phyloP scores from a whole-genome alignment of 805 yeast species.

The Brettanomyces nanus region DNA sequence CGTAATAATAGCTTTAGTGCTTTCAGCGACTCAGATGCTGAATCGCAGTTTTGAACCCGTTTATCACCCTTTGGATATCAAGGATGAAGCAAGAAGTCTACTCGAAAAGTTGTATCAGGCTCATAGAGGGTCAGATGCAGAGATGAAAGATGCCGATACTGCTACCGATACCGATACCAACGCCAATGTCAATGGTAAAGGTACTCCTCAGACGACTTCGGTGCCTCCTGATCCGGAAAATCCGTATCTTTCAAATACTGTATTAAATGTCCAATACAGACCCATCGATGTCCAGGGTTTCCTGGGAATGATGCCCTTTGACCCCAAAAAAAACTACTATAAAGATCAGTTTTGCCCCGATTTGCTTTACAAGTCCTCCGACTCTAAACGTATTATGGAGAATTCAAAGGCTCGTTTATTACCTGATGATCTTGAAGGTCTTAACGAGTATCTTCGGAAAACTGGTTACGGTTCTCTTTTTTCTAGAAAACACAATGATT shows the following conservation, averaged over 20 bases:
- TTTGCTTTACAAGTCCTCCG: constrained; percentile 5
- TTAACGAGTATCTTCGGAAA: constrained; percentile 16
- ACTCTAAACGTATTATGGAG: constrained; percentile 7
- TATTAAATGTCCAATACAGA: background rate
- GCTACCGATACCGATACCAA: background rate
- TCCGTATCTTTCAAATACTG: constrained; percentile 3
- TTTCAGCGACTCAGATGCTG: too few relatives aligned
- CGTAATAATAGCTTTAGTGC: too few relatives aligned
- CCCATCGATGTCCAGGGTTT: background rate
- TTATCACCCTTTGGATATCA: too few relatives aligned
- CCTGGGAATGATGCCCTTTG: background rate
- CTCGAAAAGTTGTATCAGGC: too few relatives aligned
- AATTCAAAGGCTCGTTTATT: constrained; percentile 15
- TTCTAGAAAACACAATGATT: constrained; percentile 6
- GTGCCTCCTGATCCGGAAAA: too few relatives aligned
- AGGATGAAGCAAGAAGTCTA: too few relatives aligned
- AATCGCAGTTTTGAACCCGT: too few relatives aligned
- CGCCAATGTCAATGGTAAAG: too few relatives aligned
- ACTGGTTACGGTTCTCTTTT: constrained; percentile 18
- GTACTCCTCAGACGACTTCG: too few relatives aligned
- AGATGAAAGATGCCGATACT: background rate
- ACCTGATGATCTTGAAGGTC: constrained; percentile 19
- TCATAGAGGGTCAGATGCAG: too few relatives aligned
- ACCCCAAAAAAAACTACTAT: constrained; percentile 1
- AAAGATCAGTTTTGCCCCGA: constrained; percentile 4